Base-by-base conservation (phyloP, 352 stramenopile species). In the Globisporangium alternatum region DNA sequence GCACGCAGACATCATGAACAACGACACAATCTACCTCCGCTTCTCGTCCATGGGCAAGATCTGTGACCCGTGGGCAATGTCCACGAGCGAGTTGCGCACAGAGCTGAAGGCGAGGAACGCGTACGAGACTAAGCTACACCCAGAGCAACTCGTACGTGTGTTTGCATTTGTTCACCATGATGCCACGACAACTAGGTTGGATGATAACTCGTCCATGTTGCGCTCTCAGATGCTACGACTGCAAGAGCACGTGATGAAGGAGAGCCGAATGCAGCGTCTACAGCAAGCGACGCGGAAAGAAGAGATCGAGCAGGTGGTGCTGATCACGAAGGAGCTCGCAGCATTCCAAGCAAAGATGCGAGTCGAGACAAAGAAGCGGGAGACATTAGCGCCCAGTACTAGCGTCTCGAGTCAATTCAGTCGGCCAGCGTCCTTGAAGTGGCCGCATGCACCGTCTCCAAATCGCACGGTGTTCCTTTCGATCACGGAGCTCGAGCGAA, bases 381-480 rank as follows among this genome's bases (percentile, higher is more conserved):
- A 41, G 15, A 44, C 52, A 4, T 0, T 64, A n/a, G 8, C 25
- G 1, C 41, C 52, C 62, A 62, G 39, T 19, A 2, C 8, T 10
- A 57, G 61, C 12, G 35, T 17, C 8, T 55, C 33, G 15, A 49
- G 30, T 2, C 28, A 33, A 33, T 74, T 76, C 21, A 57, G 64
- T 1, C 76, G 81, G 3, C 83, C 81, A 3, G 48, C 60, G n/a
- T 88, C 81, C 0, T 68, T 90, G 9, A 62, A 73, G 64, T 92
- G 83, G 81, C 80, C 81, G 28, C 70, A 82, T 39, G 66, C 76
- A 44, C 81, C 83, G 10, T 83, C 67, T 30, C n/a, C 56, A 0
- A 78, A 81, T 47, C 80, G 80, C 19, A 92, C 83, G 0, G 75
- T 92, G 0, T 92, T 92, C 64, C 70, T 90, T n/a, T 92, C 83